Evolutionary conservation across 1,284 basidiomycete species (phyloP), one percentile per base, ranked within the genome.

Genomic region (Flammula alnicola): DNA sequence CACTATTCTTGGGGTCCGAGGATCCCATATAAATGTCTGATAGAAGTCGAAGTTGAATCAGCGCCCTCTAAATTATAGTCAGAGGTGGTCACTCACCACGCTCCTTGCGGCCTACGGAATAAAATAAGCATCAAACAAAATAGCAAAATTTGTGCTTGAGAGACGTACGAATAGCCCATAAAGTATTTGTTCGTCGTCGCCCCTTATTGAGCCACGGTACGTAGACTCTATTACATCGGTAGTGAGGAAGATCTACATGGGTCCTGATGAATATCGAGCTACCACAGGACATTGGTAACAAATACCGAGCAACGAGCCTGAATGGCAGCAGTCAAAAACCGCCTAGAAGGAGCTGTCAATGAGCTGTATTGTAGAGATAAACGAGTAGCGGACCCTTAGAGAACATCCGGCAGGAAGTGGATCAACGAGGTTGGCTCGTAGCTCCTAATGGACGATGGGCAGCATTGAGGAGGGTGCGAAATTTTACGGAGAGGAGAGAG

Each of bases 301-400:
- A 42, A 9, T 19, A 70, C 72, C 74, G 3, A 79, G 63, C 23
- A 79, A 49, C 0, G 76, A 76, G 0, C 71, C 76, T 1, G 76
- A 77, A 50, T 78, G 75, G 49, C 76, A 78, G 0, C 75, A 74
- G 57, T 79, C 77, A 44, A 79, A 73, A 25, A 80, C 66, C 4
- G 77, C 75, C 68, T 72, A 23, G 1, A 23, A 17, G 7, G 19
- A 32, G 19, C 22, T 14, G 19, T 8, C 19, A 4, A 29, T 43
- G 27, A 43, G 26, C 19, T 12, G 4, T 12, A 12, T 12, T 19
- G 7, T 3, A n/a, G 27, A 1, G 26, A 50, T 31, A 20, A 17
- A 42, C 4, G 3, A 5, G 11, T 4, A 19, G 35, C 54, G 12
- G 16, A 56, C 57, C 20, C 52, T 54, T n/a, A 59, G 42, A 4